Percentiles rank a stretch among this genome's conserved stretches.
phyloP scores from a whole-genome alignment of 2,329 filamentous ascomycete genomes.

The Aspergillus sp. region DNA sequence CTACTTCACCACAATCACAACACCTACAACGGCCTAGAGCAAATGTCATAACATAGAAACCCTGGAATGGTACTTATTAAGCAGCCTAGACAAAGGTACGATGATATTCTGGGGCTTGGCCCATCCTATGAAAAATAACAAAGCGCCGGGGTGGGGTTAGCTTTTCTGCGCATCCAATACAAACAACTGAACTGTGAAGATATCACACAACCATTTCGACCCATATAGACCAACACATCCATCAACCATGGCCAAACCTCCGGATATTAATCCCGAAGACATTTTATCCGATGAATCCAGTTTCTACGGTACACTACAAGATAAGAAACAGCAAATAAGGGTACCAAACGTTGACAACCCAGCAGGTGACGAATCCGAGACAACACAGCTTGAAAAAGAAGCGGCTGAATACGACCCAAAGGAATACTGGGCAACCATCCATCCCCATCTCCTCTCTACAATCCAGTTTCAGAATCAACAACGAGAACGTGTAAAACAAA shows the following conservation, averaged over 20 bases:
- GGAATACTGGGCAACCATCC: constrained; percentile 48
- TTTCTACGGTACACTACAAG: constrained; percentile 39
- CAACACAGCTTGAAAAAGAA: constrained; percentile 50
- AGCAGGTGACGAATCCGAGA: constrained; percentile 57
- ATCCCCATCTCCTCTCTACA: constrained; percentile 32
- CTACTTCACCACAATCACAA: too few species aligned
- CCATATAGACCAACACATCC: not conserved
- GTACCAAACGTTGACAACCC: not conserved
- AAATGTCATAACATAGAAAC: too few species aligned
- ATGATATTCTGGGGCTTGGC: too few species aligned
- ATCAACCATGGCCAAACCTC: not conserved
- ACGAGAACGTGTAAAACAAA: not conserved
- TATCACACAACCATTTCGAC: not conserved
- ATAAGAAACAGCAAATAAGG: not conserved
- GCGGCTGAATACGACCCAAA: constrained; percentile 53
- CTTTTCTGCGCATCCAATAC: too few species aligned
- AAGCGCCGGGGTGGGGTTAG: too few species aligned
- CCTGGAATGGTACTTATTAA: too few species aligned
- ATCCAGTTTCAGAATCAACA: constrained; percentile 16
- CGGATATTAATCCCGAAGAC: constrained; percentile 6
- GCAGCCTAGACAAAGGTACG: too few species aligned
- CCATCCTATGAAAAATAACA: too few species aligned
- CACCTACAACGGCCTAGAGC: too few species aligned
- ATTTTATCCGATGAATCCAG: constrained; percentile 45
- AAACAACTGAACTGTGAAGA: too few species aligned